Evolutionary conservation across 176 grass and related monocot species (phyloP).

Genomic region (Carex parvula): DNA sequence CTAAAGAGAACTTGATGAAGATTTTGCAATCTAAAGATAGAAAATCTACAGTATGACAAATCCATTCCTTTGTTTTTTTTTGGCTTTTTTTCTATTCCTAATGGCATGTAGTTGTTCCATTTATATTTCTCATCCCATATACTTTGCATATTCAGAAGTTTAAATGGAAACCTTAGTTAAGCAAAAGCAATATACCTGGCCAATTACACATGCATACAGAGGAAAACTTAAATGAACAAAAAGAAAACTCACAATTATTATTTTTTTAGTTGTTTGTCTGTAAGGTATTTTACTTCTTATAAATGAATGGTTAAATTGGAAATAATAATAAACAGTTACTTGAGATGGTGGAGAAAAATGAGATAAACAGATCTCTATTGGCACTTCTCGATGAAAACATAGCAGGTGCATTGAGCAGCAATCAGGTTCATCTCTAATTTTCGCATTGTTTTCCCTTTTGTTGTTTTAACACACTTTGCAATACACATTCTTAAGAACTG

Average conservation of each 20-base stretch:
- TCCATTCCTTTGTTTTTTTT: not conserved
- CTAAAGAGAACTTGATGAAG: constrained; percentile 61
- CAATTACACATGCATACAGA: too few relatives aligned
- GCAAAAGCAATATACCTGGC: not conserved
- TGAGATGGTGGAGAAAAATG: constrained; percentile 81
- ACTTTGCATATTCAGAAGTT: not conserved
- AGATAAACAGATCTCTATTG: constrained; percentile 73
- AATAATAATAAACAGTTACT: constrained; percentile 45
- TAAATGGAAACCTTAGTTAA: not conserved
- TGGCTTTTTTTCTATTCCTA: not conserved
- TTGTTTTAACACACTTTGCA: not conserved
- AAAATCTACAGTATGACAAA: constrained; percentile 62
- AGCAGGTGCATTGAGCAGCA: constrained; percentile 42
- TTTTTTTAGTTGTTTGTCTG: not conserved
- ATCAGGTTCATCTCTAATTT: constrained; percentile 46
- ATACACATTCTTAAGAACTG: not conserved
- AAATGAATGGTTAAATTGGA: not conserved
- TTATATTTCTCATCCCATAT: not conserved
- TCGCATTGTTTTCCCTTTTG: not conserved
- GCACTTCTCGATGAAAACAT: constrained; percentile 90
- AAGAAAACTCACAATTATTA: not conserved
- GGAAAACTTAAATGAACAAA: not conserved
- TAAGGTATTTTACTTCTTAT: not conserved
- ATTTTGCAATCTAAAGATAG: constrained; percentile 74
- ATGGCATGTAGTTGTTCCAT: not conserved